These are phyloP conservation scores for Plectranthus barbatus DNA, from an alignment of 257 asterid genomes.

Conservation along the genomic window DNA sequence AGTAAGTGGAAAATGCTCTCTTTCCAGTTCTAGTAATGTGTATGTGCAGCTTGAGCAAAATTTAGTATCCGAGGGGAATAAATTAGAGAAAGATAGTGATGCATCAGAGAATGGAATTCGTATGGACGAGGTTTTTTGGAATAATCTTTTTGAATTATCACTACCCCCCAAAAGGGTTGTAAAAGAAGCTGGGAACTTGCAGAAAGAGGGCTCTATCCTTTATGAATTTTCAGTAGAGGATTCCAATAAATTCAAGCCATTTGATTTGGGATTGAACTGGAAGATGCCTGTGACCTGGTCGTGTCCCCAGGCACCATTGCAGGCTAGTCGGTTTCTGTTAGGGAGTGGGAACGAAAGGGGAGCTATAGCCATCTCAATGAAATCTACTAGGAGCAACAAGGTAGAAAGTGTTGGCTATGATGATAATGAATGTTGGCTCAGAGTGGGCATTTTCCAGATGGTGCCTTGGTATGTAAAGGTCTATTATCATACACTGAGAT, in stretches of 20 bases:
- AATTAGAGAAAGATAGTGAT: slow-evolving; percentile 15
- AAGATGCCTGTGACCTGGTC: slow-evolving; percentile 77
- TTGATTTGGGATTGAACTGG: slow-evolving; percentile 80
- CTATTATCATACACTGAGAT: slow-evolving; percentile 67
- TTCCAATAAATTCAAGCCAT: slow-evolving; percentile 46
- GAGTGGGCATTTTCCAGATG: slow-evolving; percentile 77
- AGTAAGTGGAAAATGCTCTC: slow-evolving; percentile 59
- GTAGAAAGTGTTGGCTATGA: slow-evolving; percentile 15
- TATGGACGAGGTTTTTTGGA: slow-evolving; percentile 18
- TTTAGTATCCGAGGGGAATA: slow-evolving; percentile 47
- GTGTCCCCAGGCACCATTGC: slow-evolving; percentile 70
- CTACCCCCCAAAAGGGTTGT: slow-evolving; percentile 55
- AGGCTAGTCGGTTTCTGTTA: slow-evolving; percentile 69
- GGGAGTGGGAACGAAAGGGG: slow-evolving; percentile 99
- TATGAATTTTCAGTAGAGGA: slow-evolving; percentile 55
- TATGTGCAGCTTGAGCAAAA: slow-evolving; percentile 66
- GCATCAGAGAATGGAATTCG: slow-evolving; percentile 25
- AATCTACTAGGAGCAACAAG: slow-evolving; percentile 34
- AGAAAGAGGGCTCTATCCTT: slow-evolving; percentile 41
- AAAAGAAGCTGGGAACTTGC: slow-evolving; percentile 34
- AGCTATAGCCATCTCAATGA: slow-evolving; percentile 79
- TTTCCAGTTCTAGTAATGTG: slow-evolving; percentile 66
- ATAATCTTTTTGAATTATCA: slow-evolving; percentile 55
- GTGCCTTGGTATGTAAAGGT: slow-evolving; percentile 99
- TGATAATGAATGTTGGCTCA: slow-evolving; percentile 41